Evolutionary conservation across 1,284 basidiomycete genomes (phyloP).

Genomic region (Calocybe gambosa): DNA sequence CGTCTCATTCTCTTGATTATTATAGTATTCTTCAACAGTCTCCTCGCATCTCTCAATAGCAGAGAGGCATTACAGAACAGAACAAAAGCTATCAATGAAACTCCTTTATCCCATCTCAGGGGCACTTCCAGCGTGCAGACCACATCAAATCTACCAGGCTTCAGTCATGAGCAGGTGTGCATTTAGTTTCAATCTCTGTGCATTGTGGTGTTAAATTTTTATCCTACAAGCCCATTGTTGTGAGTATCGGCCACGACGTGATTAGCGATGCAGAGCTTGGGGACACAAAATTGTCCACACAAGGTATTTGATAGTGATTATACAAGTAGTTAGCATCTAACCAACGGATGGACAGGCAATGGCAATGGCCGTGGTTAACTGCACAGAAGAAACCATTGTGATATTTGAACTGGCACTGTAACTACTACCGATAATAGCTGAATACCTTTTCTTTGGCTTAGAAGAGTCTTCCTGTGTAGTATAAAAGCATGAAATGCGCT

Average conservation of each 20-base stretch:
- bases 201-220: not conserved
- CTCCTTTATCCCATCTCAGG: not conserved
- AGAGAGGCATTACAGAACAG: not conserved
- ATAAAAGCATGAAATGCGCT: too few species aligned
- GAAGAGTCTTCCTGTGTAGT: too few species aligned
- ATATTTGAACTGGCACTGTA: too few species aligned
- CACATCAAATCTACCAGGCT: not conserved
- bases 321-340: not conserved
- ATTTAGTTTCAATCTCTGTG: not conserved
- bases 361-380: too few species aligned
- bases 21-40: constrained; percentile 26
- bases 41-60: constrained; percentile 19
- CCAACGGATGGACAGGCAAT: not conserved
- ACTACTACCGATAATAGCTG: too few species aligned
- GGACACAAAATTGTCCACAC: not conserved
- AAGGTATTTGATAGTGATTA: not conserved
- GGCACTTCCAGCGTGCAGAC: not conserved
- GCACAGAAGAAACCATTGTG: too few species aligned
- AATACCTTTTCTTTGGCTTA: too few species aligned
- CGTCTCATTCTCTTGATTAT: not conserved
- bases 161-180: not conserved
- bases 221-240: not conserved
- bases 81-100: not conserved
- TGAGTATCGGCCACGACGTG: not conserved
- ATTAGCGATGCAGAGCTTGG: not conserved